phyloP scores from a whole-genome alignment of 176 grass and related monocot genomes.

The Tillandsia fasciculata region DNA sequence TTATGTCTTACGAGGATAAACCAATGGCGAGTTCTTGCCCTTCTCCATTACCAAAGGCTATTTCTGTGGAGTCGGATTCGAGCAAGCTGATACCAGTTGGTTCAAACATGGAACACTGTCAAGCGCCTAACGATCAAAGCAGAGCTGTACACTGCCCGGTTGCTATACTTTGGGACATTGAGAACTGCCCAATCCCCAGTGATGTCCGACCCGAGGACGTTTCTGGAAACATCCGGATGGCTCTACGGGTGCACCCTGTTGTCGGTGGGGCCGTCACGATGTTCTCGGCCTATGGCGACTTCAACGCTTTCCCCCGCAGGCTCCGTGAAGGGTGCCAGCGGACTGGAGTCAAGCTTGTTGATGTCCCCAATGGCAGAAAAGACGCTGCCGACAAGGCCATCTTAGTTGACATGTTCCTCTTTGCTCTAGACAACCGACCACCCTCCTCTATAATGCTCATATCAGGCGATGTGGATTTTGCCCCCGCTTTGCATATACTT shows the following conservation, averaged over 20 bases:
- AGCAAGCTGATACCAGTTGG: no score
- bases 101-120: no score
- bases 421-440: no score
- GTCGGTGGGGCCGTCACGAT: constrained; percentile 62
- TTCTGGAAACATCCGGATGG: constrained; percentile 72
- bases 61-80: no score
- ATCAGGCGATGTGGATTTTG: no score
- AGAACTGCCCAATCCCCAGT: constrained; percentile 82
- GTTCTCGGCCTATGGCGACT: constrained; percentile 92
- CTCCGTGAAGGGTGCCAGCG: constrained; percentile 88
- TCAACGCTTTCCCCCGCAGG: constrained; percentile 84
- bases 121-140: no score
- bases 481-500: no score
- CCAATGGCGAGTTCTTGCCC: no score
- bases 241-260: constrained; percentile 60
- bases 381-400: constrained; percentile 86
- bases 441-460: no score
- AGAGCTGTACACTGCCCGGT: constrained; percentile 47
- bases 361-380: constrained; percentile 79
- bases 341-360: constrained; percentile 76
- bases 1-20: no score
- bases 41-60: no score
- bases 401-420: no score
- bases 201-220: constrained; percentile 86
- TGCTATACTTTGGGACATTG: constrained; percentile 92